phyloP scores from a whole-genome alignment of 1,139 yeast species.

The Candida neerlandica region DNA sequence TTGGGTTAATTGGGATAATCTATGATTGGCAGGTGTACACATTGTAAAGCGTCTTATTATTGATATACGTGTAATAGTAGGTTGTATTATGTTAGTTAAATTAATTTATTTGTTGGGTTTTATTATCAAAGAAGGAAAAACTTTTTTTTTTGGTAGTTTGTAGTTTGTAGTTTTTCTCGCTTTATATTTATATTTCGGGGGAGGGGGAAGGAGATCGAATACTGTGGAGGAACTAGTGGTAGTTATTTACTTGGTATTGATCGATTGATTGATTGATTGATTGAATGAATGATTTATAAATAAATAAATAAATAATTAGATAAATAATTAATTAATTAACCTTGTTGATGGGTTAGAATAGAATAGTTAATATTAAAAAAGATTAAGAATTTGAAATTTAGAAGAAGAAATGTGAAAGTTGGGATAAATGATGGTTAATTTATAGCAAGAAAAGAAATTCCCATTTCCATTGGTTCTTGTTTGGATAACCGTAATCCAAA shows the following conservation, averaged over 20 bases:
- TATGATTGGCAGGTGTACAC: slow-evolving; percentile 26
- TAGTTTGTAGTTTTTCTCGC: background rate
- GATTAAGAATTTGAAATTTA: too few relatives aligned
- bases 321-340: too few relatives aligned
- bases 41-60: background rate
- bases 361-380: too few relatives aligned
- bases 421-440: background rate
- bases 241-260: too few relatives aligned
- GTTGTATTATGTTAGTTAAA: background rate
- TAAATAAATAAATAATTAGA: too few relatives aligned
- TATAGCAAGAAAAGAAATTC: background rate
- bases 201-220: too few relatives aligned
- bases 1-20: slow-evolving; percentile 44
- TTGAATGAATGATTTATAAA: too few relatives aligned
- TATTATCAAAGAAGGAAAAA: background rate
- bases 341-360: too few relatives aligned
- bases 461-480: too few relatives aligned
- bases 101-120: background rate
- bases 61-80: background rate
- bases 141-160: background rate
- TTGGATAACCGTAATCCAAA: too few relatives aligned
- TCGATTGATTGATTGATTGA: too few relatives aligned
- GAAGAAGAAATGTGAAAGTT: background rate
- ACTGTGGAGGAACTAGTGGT: too few relatives aligned
- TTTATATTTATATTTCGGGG: background rate